Evolutionary conservation across 331 rosid species (phyloP), one percentile per base, ranked within the genome.

Genomic region (Cydonia oblonga): DNA sequence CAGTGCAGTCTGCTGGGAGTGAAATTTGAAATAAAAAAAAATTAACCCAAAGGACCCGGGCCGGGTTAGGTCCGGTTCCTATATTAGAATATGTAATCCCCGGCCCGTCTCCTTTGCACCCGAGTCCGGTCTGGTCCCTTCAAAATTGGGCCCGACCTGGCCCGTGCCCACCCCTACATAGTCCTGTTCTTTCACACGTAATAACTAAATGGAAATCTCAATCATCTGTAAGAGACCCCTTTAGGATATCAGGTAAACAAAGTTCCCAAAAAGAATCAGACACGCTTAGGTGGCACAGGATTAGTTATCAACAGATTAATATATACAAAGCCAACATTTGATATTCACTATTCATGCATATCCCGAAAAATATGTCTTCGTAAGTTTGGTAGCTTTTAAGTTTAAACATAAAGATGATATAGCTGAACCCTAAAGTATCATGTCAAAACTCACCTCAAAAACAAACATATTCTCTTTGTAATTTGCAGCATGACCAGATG

Each of bases 401-500:
- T 5, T 24, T 23, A 58, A 2, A 2, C 72, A 44, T 0, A 30
- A 25, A 63, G 11, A 33, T 62, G 60, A 9, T 40, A 22, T 62
- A n/a, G 22, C 18, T 25, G 22, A 24, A 3, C 46, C 25, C 51
- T 18, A 49, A 4, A 11, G 18, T 4, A 42, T 23, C 38, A 70
- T 42, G 42, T 63, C 49, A 29, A 65, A 71, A 35, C 60, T 16
- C 79, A 93, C 98, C 96, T 93, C 98, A 69, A 93, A 87, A 67
- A 81, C 62, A 87, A 93, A 93, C 97, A 93, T 93, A 69, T 93
- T 88, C 72, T 93, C 98, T 83, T 75, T 93, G 81, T 93, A 93
- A 77, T 93, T 91, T 32, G 82, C 89, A 75, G 98, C 98, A 79
- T 93, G 98, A 70, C 98, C 98, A 79, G 98, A 93, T 77, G 91